Conservation (phyloP, 139 green algal species). For the Chlorella sp. region DNA sequence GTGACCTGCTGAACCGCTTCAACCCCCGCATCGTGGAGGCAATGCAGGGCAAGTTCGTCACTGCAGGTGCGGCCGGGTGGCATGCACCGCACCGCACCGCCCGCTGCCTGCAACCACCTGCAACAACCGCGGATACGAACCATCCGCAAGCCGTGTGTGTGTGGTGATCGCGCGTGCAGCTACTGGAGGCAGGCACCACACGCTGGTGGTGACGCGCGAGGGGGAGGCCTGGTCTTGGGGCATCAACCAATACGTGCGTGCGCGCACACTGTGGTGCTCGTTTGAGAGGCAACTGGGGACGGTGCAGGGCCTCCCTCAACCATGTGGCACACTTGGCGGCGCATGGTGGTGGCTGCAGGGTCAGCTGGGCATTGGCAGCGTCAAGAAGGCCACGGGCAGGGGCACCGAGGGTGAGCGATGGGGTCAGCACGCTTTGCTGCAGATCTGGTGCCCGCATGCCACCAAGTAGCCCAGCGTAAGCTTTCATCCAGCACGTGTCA, state of each 20-base stretch:
- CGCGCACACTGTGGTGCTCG: not conserved
- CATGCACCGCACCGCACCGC: too few relatives aligned
- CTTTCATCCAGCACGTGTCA: too few relatives aligned
- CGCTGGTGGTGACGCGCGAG: conserved; percentile 52
- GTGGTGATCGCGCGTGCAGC: conserved; percentile 31
- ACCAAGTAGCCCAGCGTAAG: too few relatives aligned
- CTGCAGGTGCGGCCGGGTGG: conserved; percentile 29
- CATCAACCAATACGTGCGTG: conserved; percentile 62
- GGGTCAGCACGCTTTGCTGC: too few relatives aligned
- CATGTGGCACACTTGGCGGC: too few relatives aligned
- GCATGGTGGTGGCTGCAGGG: conserved; percentile 35
- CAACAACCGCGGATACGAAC: too few relatives aligned
- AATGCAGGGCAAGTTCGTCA: conserved; percentile 43
- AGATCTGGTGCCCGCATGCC: too few relatives aligned
- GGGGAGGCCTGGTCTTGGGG: conserved; percentile 70
- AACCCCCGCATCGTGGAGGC: conserved; percentile 54
- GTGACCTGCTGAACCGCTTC: conserved; percentile 72
- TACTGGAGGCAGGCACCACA: conserved; percentile 65
- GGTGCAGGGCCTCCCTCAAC: too few relatives aligned
- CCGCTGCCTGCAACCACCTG: too few relatives aligned
- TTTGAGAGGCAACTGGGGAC: not conserved
- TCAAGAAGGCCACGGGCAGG: conserved; percentile 50
- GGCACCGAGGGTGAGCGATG: conserved; percentile 40
- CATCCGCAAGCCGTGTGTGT: too few relatives aligned
- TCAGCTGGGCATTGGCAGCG: conserved; percentile 64